phyloP scores from a whole-genome alignment of 176 grass and related monocot species.

The Phyllostachys edulis region DNA sequence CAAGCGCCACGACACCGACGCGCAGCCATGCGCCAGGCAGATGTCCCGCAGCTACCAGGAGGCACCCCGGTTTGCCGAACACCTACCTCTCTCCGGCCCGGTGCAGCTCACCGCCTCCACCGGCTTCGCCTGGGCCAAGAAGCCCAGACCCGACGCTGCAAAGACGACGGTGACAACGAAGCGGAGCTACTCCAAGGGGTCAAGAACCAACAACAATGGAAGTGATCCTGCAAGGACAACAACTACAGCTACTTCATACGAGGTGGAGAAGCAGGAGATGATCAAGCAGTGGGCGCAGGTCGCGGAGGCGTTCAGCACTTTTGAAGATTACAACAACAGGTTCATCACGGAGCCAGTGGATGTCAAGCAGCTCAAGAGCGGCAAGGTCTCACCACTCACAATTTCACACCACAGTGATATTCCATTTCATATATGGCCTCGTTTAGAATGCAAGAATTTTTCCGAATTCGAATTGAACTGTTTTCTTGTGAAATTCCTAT shows the following conservation, averaged over 20 bases:
- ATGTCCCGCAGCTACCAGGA: constrained; percentile 43
- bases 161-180: neutral
- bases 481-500: neutral
- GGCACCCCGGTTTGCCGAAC: constrained; percentile 18
- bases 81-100: constrained; percentile 31
- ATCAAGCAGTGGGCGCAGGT: constrained; percentile 77
- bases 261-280: constrained; percentile 55
- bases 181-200: constrained; percentile 15
- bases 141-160: constrained; percentile 29
- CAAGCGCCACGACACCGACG: constrained; percentile 25
- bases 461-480: neutral
- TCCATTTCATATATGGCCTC: neutral
- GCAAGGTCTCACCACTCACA: constrained; percentile 34
- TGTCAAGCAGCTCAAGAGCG: constrained; percentile 34
- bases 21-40: constrained; percentile 24
- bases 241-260: constrained; percentile 31
- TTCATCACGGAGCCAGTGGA: constrained; percentile 34
- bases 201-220: neutral
- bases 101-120: constrained; percentile 54
- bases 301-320: constrained; percentile 44
- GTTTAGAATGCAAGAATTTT: neutral
- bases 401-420: neutral
- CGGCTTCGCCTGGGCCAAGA: constrained; percentile 73
- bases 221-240: constrained; percentile 9
- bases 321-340: constrained; percentile 31